Evolutionary conservation across 441 rosid genomes (phyloP).

Genomic region (Breynia disticha): DNA sequence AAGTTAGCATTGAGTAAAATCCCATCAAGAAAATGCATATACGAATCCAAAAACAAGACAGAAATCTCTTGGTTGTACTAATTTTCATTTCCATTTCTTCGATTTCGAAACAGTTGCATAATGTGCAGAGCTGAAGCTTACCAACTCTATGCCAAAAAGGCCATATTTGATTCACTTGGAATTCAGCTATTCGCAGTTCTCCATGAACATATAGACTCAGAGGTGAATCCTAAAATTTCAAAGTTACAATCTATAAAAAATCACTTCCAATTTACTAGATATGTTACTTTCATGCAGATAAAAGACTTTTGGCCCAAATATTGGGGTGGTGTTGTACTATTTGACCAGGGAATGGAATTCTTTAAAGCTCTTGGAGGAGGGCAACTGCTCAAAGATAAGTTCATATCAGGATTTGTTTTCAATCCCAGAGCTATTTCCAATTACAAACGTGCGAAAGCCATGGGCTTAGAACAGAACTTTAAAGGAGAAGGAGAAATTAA

Average conservation of each 20-base stretch:
- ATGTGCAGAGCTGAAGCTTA: constrained; percentile 79
- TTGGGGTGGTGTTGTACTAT: constrained; percentile 53
- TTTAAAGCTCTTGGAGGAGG: constrained; percentile 69
- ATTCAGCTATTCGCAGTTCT: constrained; percentile 53
- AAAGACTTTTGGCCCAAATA: constrained; percentile 66
- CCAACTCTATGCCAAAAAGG: constrained; percentile 49
- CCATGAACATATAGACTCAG: constrained; percentile 55
- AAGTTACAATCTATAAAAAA: no score
- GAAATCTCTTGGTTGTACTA: neutral
- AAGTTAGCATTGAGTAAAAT: constrained; percentile 1
- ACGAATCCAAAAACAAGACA: no score
- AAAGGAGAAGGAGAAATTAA: constrained; percentile 64
- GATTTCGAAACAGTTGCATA: constrained; percentile 43
- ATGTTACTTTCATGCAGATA: constrained; percentile 26
- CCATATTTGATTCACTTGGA: constrained; percentile 57
- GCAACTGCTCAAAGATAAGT: constrained; percentile 50
- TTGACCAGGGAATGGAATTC: constrained; percentile 46
- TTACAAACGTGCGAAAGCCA: constrained; percentile 53
- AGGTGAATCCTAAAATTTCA: constrained; percentile 29
- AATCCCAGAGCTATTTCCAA: constrained; percentile 62
- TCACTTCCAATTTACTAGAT: constrained; percentile 8
- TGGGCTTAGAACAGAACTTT: constrained; percentile 39
- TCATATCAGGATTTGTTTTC: constrained; percentile 57
- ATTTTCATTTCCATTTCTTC: constrained; percentile 11
- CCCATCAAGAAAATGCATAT: no score